Conservation (phyloP, 2,329 filamentous ascomycete genomes). For the Knoxdaviesia capensis region DNA sequence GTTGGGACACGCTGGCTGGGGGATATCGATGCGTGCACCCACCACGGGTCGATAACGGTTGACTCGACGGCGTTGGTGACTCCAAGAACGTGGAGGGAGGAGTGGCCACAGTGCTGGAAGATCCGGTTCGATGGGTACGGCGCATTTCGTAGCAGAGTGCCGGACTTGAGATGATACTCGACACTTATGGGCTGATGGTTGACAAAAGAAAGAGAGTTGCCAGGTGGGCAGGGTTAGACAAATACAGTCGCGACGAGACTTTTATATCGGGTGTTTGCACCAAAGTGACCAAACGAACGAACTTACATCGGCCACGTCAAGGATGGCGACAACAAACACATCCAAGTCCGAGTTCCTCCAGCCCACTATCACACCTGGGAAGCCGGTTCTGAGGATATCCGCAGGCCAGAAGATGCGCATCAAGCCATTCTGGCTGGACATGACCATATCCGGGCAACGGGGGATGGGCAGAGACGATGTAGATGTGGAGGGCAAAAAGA, state of each 20-base stretch:
- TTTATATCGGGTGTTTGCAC: too few species aligned
- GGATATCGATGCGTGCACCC: constrained; percentile 41
- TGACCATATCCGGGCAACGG: constrained; percentile 22
- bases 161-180: constrained; percentile 68
- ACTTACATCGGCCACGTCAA: constrained; percentile 78
- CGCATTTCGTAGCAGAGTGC: constrained; percentile 65
- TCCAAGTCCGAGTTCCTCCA: constrained; percentile 89
- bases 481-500: not conserved
- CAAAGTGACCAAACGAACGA: constrained; percentile 9
- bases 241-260: not conserved
- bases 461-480: constrained; percentile 6
- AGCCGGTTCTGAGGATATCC: constrained; percentile 52
- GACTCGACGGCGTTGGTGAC: constrained; percentile 44
- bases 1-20: constrained; percentile 37
- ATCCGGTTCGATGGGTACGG: constrained; percentile 64
- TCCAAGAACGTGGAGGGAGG: constrained; percentile 70
- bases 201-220: constrained; percentile 5
- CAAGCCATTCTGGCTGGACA: constrained; percentile 64
- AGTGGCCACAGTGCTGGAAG: constrained; percentile 65
- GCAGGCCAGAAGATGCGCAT: constrained; percentile 98
- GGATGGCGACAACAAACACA: constrained; percentile 70
- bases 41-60: constrained; percentile 42
- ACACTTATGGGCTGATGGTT: constrained; percentile 47
- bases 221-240: not conserved
- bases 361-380: constrained; percentile 74